Percentiles rank a stretch among this genome's conserved stretches.
Conservation (phyloP, 2,329 filamentous ascomycete genomes). For the Epichloe aotearoae region DNA sequence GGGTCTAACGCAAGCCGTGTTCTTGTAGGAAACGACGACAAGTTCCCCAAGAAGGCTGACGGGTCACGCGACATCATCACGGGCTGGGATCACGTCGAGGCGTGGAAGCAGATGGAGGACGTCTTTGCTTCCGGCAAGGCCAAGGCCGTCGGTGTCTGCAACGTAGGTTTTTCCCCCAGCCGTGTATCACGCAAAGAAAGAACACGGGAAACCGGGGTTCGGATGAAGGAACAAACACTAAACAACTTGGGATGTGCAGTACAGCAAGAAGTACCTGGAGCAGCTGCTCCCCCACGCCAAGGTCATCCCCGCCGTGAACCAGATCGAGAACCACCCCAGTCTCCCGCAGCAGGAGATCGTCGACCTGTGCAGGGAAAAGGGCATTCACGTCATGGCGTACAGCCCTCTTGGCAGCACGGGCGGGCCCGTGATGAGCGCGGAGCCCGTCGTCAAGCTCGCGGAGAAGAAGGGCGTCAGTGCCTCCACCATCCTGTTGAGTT, state of each 20-base stretch:
- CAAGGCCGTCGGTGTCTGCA: constrained; percentile 41
- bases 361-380: constrained; percentile 52
- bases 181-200: background rate
- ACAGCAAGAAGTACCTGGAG: constrained; percentile 42
- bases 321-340: constrained; percentile 62
- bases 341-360: constrained; percentile 61
- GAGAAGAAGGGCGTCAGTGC: constrained; percentile 48
- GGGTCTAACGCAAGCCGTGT: background rate
- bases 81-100: constrained; percentile 57
- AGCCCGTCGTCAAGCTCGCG: constrained; percentile 48
- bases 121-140: constrained; percentile 46
- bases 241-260: constrained; percentile 19
- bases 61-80: constrained; percentile 61
- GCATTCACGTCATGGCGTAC: constrained; percentile 62
- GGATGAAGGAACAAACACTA: no score
- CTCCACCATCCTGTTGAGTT: constrained; percentile 55
- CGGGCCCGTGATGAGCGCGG: constrained; percentile 50
- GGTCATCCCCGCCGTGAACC: constrained; percentile 53
- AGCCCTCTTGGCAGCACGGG: constrained; percentile 52
- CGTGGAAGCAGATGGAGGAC: constrained; percentile 65
- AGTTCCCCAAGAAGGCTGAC: constrained; percentile 62
- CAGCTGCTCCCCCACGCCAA: constrained; percentile 35
- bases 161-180: constrained; percentile 22
- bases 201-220: no score
- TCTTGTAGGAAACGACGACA: constrained; percentile 48